Base-by-base conservation (phyloP, 2,329 filamentous ascomycete genomes). In the Fusarium haematococcum region DNA sequence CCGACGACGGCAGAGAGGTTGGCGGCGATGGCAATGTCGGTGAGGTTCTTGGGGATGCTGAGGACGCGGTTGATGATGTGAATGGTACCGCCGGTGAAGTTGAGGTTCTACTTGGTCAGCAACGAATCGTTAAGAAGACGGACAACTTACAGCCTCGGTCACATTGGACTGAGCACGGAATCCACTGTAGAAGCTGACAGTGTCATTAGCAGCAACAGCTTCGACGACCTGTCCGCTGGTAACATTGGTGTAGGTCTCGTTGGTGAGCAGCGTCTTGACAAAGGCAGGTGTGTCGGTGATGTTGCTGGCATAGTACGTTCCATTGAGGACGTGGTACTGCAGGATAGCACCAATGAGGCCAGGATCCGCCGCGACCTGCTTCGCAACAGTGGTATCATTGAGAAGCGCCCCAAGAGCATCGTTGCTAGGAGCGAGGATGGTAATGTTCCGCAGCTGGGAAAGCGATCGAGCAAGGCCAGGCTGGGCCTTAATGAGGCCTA, bases 241-340 rank as follows among this genome's bases (percentile, higher is more conserved):
- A 25, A 79, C 81, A 48, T 88, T 81, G 25, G 85, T 77, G 10
- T 85, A 86, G 20, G 81, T 80, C 18, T 81, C 67, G 62, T 86
- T 86, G 23, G 64, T 73, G 63, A 92, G 81, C 9, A 87, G 63
- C 1, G 84, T 86, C 5, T 80, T 80, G 32, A 85, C 75, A 50
- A 86, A 84, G 4, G 78, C 67, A 0, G 83, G 70, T 1, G 75
- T 75, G 2, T 77, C 76, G n/a, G 79, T 81, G 5, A 79, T 70
- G 9, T 77, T 72, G 60, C 85, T 81, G 6, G 78, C 79, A 30
- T 79, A 80, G 25, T 82, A 82, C 0, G 81, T 85, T 35, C 85
- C 86, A 58, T 86, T 84, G 57, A 91, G 81, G 54, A 91, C 85
- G 78, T 92, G 90, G 82, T 92, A 92, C 33, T 85, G 79, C 6